Evolutionary conservation across 257 asterid species (phyloP).

Genomic region (Linderniella brevidens): DNA sequence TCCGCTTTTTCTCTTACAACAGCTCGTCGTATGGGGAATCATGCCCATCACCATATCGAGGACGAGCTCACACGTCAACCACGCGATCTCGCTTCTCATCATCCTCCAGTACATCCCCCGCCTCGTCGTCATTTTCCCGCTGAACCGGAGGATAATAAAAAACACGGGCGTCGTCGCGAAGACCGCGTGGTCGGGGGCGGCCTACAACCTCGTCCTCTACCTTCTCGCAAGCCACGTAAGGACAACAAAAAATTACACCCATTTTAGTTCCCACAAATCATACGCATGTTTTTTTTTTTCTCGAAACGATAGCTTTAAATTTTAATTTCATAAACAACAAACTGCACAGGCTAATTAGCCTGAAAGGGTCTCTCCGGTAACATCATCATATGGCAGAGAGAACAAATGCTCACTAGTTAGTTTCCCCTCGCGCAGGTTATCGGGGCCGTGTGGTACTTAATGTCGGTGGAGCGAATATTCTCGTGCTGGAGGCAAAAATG

Average conservation of each 20-base stretch:
- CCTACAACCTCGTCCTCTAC: conserved; percentile 64
- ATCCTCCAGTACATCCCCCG: conserved; percentile 77
- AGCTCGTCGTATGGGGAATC: conserved; percentile 58
- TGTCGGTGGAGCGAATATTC: conserved; percentile 58
- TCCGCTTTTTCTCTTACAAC: conserved; percentile 11
- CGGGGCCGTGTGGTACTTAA: conserved; percentile 74
- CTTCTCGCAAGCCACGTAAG: conserved; percentile 81
- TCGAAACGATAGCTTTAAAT: too few species aligned
- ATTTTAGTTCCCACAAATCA: too few species aligned
- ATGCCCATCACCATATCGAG: conserved; percentile 31
- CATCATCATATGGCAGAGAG: too few species aligned
- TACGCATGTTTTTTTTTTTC: too few species aligned
- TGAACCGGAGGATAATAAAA: conserved; percentile 44
- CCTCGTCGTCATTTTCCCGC: conserved; percentile 53
- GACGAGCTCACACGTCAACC: conserved; percentile 41
- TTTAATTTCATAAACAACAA: too few species aligned
- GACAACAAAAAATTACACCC: not conserved
- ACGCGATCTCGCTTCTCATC: conserved; percentile 51
- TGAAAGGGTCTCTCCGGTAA: too few species aligned
- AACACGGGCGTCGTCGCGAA: conserved; percentile 76
- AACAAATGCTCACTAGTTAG: too few species aligned
- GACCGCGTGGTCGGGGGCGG: conserved; percentile 93
- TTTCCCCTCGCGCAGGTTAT: conserved; percentile 29
- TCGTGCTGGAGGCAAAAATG: conserved; percentile 66
- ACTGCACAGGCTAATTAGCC: too few species aligned